Evolutionary conservation across 352 stramenopile genomes (phyloP), one percentile per base, ranked within the genome.

Genomic region (Phytophthora vignae): DNA sequence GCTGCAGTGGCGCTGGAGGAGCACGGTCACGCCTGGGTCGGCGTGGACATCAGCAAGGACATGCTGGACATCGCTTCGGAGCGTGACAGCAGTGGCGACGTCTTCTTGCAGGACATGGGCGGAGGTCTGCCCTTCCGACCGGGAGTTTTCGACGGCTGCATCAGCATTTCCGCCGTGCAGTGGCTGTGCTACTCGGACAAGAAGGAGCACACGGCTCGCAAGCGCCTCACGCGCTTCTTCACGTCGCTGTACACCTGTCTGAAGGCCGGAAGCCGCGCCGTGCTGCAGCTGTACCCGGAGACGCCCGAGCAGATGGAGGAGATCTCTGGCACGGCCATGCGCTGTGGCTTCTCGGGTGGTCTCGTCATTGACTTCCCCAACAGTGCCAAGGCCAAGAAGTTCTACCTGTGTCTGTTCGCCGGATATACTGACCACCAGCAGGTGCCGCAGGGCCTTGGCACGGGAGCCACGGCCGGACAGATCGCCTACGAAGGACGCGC

Each of bases 141-240:
- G 1, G 97, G 96, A 8, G 92, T 97, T 0, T 99, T 99, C 71
- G 98, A 99, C 75, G 98, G 98, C 19, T 99, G 93, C 74, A 99
- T 99, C 81, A 99, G 97, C 69, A 99, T 99, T 69, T 99, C 97
- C 14, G 98, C 98, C n/a, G 78, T 99, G 27, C 98, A 99, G 84
- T 99, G 98, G 98, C 90, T 99, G 21, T 99, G 98, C 78, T 99
- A 99, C 83, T 98, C 96, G 64, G 98, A 99, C 81, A 97, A 97
- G 62, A 98, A 97, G 62, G 88, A 97, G 57, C 97, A 99, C 80
- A 98, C 90, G 44, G 87, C 90, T 42, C 83, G 97, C 62, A 95
- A 95, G 71, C 94, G 98, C 31, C 84, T 99, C 17, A 98, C 91
- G 56, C 91, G 96, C 25, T 99, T 99, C 82, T 99, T 99, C 82